Percentiles rank a stretch among this genome's conserved stretches.
Evolutionary conservation across 1,284 basidiomycete genomes (phyloP).

Genomic region (Polyporus tsugae): DNA sequence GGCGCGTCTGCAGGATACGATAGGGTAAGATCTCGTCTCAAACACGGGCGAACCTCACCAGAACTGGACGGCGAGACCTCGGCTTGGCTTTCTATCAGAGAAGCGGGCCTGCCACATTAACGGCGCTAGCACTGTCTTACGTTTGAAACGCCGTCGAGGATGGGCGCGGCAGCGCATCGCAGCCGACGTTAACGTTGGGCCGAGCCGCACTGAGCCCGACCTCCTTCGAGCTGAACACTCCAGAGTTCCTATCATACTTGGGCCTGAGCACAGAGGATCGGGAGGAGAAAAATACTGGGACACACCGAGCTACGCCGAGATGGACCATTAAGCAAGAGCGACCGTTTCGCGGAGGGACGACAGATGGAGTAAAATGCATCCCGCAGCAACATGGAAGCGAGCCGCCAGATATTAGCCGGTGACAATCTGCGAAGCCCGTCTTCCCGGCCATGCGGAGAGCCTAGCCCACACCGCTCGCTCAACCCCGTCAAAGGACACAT

Average conservation of each 20-base stretch:
- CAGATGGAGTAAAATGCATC: neutral
- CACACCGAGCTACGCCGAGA: neutral
- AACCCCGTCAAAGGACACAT: neutral
- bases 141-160: constrained; percentile 22
- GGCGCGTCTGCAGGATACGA: neutral
- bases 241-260: neutral
- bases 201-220: neutral
- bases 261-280: neutral
- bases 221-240: neutral
- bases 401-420: neutral
- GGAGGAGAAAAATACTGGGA: neutral
- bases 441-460: neutral
- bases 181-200: neutral
- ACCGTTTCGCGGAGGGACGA: neutral
- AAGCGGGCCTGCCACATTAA: constrained; percentile 7
- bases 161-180: constrained; percentile 3
- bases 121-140: constrained; percentile 16
- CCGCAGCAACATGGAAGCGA: neutral
- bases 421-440: neutral
- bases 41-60: neutral
- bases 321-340: neutral
- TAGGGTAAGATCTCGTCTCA: neutral
- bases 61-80: constrained; percentile 18
- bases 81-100: constrained; percentile 25
- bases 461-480: neutral